Conservation (phyloP, 495 filamentous ascomycete genomes). For the Hypomontagnella submonticulosa region DNA sequence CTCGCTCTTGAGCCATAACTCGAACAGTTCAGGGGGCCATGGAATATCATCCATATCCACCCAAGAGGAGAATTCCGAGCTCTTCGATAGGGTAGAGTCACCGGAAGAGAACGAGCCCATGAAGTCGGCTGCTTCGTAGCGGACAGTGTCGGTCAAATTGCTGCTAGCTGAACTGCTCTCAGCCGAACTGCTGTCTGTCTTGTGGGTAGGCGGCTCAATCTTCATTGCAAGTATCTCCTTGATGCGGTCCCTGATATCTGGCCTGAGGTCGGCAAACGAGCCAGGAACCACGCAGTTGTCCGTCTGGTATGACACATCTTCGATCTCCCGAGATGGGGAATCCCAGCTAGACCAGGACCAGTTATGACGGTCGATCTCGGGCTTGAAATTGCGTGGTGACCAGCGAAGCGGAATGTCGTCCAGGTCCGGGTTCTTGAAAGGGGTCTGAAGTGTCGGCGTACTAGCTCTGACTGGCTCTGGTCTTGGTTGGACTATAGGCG, state of each 20-base stretch:
- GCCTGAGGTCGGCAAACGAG: conserved; percentile 13
- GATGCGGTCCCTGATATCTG: conserved; percentile 7
- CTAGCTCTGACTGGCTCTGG: conserved; percentile 4
- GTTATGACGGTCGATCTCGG: conserved; percentile 33
- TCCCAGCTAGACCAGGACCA: conserved; percentile 41
- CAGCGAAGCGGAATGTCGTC: conserved; percentile 31
- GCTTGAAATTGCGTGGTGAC: conserved; percentile 40
- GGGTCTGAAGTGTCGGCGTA: conserved; percentile 10
- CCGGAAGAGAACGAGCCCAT: conserved; percentile 13
- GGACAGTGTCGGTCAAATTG: conserved; percentile 16
- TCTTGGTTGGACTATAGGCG: conserved; percentile 9
- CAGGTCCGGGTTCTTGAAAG: conserved; percentile 34
- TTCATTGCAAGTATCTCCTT: conserved; percentile 20
- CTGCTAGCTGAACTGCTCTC: not conserved
- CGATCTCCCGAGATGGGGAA: conserved; percentile 36
- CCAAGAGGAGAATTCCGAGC: conserved; percentile 25
- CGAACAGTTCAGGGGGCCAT: conserved; percentile 13
- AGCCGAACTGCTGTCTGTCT: conserved; percentile 1
- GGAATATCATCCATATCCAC: conserved; percentile 13
- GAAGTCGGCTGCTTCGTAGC: conserved; percentile 20
- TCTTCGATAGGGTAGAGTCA: too few relatives aligned
- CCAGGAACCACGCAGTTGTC: conserved; percentile 11
- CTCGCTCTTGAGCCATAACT: conserved; percentile 15
- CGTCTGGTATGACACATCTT: conserved; percentile 33
- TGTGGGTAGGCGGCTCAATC: not conserved